Conservation (phyloP, 2,329 filamentous ascomycete species). For the Epichloe coenophiala region DNA sequence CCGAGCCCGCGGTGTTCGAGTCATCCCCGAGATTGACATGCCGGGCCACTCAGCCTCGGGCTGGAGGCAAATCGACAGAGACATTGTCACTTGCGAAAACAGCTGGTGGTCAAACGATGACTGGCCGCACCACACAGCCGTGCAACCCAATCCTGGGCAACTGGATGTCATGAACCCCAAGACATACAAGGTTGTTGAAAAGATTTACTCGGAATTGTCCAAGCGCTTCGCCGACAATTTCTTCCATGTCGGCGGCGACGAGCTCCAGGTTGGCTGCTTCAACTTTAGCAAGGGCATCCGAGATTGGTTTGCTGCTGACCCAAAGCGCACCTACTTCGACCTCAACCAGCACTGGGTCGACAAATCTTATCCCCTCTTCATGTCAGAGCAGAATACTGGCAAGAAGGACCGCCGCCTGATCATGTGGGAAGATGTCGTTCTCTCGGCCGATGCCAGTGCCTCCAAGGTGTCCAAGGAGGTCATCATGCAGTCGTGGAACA, state of each 20-base stretch:
- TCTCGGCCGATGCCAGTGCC: constrained; percentile 28
- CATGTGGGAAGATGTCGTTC: constrained; percentile 43
- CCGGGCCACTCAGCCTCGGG: constrained; percentile 40
- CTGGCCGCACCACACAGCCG: constrained; percentile 36
- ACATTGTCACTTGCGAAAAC: constrained; percentile 40
- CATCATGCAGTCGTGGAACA: constrained; percentile 42
- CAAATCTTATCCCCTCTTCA: constrained; percentile 35
- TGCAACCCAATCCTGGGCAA: constrained; percentile 42
- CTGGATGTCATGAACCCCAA: constrained; percentile 41
- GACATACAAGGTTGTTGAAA: constrained; percentile 38
- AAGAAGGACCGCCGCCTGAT: constrained; percentile 34
- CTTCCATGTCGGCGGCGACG: constrained; percentile 43
- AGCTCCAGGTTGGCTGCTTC: constrained; percentile 39
- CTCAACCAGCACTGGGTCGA: constrained; percentile 42
- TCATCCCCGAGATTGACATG: constrained; percentile 45
- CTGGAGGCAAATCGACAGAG: constrained; percentile 38
- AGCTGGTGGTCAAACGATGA: constrained; percentile 49
- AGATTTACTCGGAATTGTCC: constrained; percentile 40
- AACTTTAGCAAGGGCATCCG: constrained; percentile 38
- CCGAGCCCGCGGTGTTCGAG: constrained; percentile 36
- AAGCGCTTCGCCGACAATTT: constrained; percentile 35
- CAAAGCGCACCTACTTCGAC: constrained; percentile 29
- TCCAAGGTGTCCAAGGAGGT: constrained; percentile 33
- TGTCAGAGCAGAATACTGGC: constrained; percentile 8
- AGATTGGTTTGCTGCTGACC: constrained; percentile 35